These are phyloP conservation scores for Evansstolkia leycettana DNA, from an alignment of 495 filamentous ascomycete genomes.

Conservation along the genomic window DNA sequence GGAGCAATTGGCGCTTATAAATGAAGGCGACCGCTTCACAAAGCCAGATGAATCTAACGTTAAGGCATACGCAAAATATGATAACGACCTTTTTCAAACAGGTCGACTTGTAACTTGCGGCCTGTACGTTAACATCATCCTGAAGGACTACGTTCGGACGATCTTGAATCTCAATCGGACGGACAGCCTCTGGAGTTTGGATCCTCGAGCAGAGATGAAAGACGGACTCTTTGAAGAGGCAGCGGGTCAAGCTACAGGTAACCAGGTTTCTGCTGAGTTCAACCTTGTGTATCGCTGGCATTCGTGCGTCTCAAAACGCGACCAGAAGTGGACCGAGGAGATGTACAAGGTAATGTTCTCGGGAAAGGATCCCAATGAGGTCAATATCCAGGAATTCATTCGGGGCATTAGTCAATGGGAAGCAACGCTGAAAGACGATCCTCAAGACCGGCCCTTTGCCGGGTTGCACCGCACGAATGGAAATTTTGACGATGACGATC, in stretches of 20 bases:
- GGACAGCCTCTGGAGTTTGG: constrained; percentile 60
- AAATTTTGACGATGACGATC: constrained; percentile 50
- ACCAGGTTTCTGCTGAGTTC: constrained; percentile 71
- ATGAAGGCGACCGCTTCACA: constrained; percentile 45
- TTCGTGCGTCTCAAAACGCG: constrained; percentile 57
- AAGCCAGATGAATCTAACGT: constrained; percentile 33
- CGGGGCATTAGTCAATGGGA: constrained; percentile 50
- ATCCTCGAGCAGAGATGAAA: constrained; percentile 49
- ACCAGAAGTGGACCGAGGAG: constrained; percentile 63
- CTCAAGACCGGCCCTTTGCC: constrained; percentile 50
- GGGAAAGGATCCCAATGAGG: constrained; percentile 29
- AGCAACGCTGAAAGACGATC: constrained; percentile 43
- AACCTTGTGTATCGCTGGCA: constrained; percentile 72
- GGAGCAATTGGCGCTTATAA: constrained; percentile 45
- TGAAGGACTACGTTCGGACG: constrained; percentile 73
- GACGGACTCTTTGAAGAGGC: constrained; percentile 12
- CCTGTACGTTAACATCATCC: constrained; percentile 65
- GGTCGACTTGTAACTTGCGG: constrained; percentile 61
- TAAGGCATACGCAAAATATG: constrained; percentile 50
- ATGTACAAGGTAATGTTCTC: constrained; percentile 52
- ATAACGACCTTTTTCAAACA: constrained; percentile 69
- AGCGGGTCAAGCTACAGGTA: constrained; percentile 39
- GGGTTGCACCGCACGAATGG: constrained; percentile 50
- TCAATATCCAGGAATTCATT: constrained; percentile 45
- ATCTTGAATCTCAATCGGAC: constrained; percentile 68